Evolutionary conservation across 345 rosid species (phyloP), one percentile per base, ranked within the genome.

Genomic region (Hibiscus syriacus): DNA sequence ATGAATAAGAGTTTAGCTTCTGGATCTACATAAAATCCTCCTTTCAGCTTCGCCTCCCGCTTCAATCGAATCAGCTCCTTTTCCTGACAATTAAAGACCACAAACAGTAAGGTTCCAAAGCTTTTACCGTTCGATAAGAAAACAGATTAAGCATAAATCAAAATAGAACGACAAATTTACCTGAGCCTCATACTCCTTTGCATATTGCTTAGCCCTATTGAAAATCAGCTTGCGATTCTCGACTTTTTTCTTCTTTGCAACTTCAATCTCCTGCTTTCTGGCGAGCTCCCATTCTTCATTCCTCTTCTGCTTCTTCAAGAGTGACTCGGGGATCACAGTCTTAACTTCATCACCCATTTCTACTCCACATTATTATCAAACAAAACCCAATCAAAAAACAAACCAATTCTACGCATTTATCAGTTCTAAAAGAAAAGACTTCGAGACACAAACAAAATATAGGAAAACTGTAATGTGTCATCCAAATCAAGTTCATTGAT

Each of bases 1-100:
- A 92, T 88, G 65, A 88, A 92, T 77, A 90, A 36, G 2, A 88
- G 88, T 75, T 90, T 92, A 10, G 97, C 88, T 92, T 23, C 96
- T n/a, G 97, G 93, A 27, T 84, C 81, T n/a, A 90, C 98, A 80
- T 92, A 92, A 70, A 92, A 92, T 1, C 92, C 93, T 7, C 98
- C 95, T 56, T 90, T 88, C 70, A 90, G 69, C 74, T 87, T 90
- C 0, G 96, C 98, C 78, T 88, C 92, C 0, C 97, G 83, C 79
- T 90, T 92, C 85, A 90, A 71, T 3, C n/a, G 36, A 55, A 90
- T 87, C 68, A 90, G 67, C 73, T 90, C 88, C 68, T 72, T 82
- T 58, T 90, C 92, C 92, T 86, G 66, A 5, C 50, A 14, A 65
- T 65, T 0, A 32, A 0, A 8, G 22, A 34, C 14, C 55, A 22